A percentile compares a stretch with the other conserved stretches of the same genome.
Conservation (phyloP, 1,284 basidiomycete species). For the Mycena citricolor region DNA sequence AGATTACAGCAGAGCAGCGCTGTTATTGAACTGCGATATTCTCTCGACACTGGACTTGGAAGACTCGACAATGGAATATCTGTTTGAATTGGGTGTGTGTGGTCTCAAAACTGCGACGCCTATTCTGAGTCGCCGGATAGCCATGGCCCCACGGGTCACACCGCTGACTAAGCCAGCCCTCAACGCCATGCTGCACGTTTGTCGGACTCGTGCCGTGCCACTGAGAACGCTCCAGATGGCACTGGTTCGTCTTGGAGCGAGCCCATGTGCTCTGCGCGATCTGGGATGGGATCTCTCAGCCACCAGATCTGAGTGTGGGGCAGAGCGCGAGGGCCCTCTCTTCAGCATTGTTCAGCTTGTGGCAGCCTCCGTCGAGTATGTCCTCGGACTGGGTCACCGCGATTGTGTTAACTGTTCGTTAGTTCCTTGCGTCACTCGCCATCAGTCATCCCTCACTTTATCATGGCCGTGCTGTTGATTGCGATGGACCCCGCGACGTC, state of each 20-base stretch:
- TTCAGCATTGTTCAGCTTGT: conserved; percentile 46
- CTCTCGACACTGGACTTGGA: conserved; percentile 32
- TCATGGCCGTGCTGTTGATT: conserved; percentile 51
- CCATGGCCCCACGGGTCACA: conserved; percentile 23
- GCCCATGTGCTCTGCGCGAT: conserved; percentile 25
- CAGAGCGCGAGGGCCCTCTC: conserved; percentile 33
- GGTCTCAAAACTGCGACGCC: not conserved
- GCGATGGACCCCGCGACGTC: conserved; percentile 53
- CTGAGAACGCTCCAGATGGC: conserved; percentile 26
- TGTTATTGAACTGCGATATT: conserved; percentile 43
- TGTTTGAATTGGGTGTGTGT: conserved; percentile 43
- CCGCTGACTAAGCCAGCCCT: conserved; percentile 26
- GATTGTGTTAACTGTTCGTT: conserved; percentile 13
- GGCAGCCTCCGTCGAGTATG: too few species aligned
- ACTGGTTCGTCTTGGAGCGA: conserved; percentile 32
- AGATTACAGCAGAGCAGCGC: conserved; percentile 42
- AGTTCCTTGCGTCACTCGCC: conserved; percentile 37
- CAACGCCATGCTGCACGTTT: conserved; percentile 27
- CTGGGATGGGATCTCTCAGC: conserved; percentile 31
- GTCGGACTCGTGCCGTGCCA: conserved; percentile 25
- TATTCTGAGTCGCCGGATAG: conserved; percentile 15
- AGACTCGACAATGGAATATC: conserved; percentile 34
- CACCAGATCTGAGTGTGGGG: conserved; percentile 3
- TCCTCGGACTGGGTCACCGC: conserved; percentile 45
- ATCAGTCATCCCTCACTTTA: conserved; percentile 49